Base-by-base conservation (phyloP, 176 grass and related monocot genomes). In the Avena sativa region DNA sequence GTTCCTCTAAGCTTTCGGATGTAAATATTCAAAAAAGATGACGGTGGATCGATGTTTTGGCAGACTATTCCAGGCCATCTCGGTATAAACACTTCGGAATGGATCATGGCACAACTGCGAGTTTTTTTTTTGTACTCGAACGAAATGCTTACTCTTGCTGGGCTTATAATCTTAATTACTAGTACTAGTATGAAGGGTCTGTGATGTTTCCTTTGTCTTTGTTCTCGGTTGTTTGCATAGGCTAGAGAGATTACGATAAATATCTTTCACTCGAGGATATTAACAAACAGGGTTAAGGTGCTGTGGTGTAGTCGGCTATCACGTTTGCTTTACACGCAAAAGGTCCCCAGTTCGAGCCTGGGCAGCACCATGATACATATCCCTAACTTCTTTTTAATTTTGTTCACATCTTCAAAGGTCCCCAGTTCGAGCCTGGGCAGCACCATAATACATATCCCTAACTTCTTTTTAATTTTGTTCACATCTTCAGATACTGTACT, bases 271-370 rank as follows among this genome's bases (percentile, higher is more conserved):
- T 34, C 2, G 32, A 34, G 32, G 32, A 34, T 34, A 34, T 3
- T 12, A 65, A 14, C 62, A 65, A 65, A 13, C 62, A 65, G 4
- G 25, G 4, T 30, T 65, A 10, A 30, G 87, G 76, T 74, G 76
- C 46, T 89, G 87, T 85, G 76, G 81, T 80, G 87, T 85, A 89
- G 82, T 85, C 32, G 65, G 75, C 85, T 73, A 88, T 88, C 87
- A 84, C 81, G 74, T 84, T 88, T 78, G 80, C 82, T 51, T 82
- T 82, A 88, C 86, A 83, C 86, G 82, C 86, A 47, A 82, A 82
- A 88, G 80, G 61, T 88, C 72, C 62, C 72, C 86, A 82, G 71
- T 83, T 83, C 50, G 61, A 88, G 63, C 80, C 86, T 88, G 80
- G 72, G 49, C 86, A 78, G 80, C 72, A 88, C 80, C 80, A 6